Evolutionary conservation across 2,329 filamentous ascomycete species (phyloP), one percentile per base, ranked within the genome.

Genomic region (Colletotrichum cuscutae): DNA sequence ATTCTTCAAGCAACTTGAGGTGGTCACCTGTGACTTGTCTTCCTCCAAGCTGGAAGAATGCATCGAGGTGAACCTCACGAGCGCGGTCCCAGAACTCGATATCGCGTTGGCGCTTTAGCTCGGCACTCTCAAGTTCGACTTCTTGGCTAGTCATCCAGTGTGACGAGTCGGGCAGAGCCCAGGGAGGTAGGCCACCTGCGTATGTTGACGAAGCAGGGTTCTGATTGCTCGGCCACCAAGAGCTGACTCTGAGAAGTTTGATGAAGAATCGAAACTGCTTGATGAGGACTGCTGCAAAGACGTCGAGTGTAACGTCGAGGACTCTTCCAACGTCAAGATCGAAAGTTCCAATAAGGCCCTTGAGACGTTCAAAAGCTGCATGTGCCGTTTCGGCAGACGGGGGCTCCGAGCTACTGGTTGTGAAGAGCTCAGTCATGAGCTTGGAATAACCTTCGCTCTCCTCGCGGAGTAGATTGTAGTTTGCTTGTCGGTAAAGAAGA

Each of bases 381-480:
- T 94, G 91, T 2, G 96, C 94, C 46, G 93, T 89, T 74, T 95
- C 93, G 65, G 90, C 90, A 2, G 91, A 91, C n/a, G 93, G 92
- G 26, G 91, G 91, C 67, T 93, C 91, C 74, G 89, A 91, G 77
- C 92, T 92, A 78, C 93, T 94, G 0, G 94, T 97, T 8, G 95
- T 96, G 82, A 98, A 99, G 37, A 98, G 91, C 81, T 99, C 97
- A 0, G 96, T 98, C 73, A 98, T 91, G 59, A 99, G 90, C 82
- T 99, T 99, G 0, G 97, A 95, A 80, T 98, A 99, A 53, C 97
- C 97, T 83, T 99, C 97, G 0, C 95, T 95, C 82, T 99, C 97
- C 84, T 99, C 97, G 57, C 97, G 92, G 24, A 99, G 86, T 8
- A 99, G 86, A 78, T 99, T 99, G 86, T 98, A 98, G 82, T 98